Evolutionary conservation across 768 basidiomycete genomes (phyloP).

Genomic region (Auriscalpium vulgare): DNA sequence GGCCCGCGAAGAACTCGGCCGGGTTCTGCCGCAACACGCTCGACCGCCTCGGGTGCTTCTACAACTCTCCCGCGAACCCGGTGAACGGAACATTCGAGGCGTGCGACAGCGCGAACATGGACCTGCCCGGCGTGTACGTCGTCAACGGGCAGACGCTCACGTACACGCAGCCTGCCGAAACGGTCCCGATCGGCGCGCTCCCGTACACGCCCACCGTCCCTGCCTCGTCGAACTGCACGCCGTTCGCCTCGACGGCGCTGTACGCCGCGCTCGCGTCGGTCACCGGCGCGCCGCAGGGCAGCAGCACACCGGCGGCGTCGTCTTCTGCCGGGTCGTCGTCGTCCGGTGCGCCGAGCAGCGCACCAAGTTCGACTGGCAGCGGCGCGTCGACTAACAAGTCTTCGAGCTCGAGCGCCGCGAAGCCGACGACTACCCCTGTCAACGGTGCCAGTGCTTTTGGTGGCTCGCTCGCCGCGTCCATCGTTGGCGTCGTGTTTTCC

Average conservation of each 20-base stretch:
- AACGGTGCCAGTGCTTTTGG: slow-evolving; percentile 6
- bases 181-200: too few species aligned
- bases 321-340: background rate
- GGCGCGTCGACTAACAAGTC: slow-evolving; percentile 4
- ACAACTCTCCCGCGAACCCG: slow-evolving; percentile 67
- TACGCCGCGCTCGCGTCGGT: too few species aligned
- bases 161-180: too few species aligned
- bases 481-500: slow-evolving; percentile 26
- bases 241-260: slow-evolving; percentile 23
- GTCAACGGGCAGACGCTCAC: too few species aligned
- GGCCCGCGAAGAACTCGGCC: slow-evolving; percentile 27
- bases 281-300: too few species aligned
- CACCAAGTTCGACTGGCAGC: background rate
- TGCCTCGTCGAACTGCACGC: slow-evolving; percentile 36
- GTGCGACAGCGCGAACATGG: slow-evolving; percentile 59
- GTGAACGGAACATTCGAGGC: slow-evolving; percentile 50
- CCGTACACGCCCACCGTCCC: slow-evolving; percentile 22
- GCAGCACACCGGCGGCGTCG: background rate
- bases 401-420: background rate
- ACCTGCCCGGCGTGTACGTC: slow-evolving; percentile 45
- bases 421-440: background rate
- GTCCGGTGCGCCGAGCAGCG: background rate
- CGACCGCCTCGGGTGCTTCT: slow-evolving; percentile 67
- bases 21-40: slow-evolving; percentile 63
- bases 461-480: slow-evolving; percentile 18